Percentiles rank a stretch among this genome's conserved stretches.
Conservation (phyloP, 208 protist species). For the Entamoeba nuttalli region DNA sequence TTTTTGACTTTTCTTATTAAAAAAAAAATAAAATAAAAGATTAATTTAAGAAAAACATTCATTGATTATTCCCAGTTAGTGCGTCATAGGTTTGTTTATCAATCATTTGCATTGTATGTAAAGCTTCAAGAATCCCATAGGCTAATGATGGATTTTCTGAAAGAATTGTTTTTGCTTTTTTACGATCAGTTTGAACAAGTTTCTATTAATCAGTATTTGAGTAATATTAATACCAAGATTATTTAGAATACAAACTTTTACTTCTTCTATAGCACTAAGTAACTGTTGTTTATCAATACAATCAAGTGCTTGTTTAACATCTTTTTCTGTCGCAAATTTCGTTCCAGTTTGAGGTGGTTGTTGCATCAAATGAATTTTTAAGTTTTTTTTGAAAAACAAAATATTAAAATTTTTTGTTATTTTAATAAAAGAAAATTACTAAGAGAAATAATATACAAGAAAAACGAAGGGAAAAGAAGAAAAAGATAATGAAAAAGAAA, state of each 20-base stretch:
- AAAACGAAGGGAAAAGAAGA: not conserved
- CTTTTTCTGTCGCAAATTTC: not conserved
- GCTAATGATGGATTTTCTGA: not conserved
- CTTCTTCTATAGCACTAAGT: not conserved
- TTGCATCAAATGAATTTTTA: not conserved
- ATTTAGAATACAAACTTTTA: not conserved
- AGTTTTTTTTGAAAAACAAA: not conserved
- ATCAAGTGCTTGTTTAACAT: not conserved
- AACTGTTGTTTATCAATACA: not conserved
- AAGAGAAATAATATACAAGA: not conserved
- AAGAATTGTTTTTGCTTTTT: not conserved
- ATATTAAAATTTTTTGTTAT: not conserved
- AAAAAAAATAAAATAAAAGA: no score
- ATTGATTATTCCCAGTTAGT: not conserved
- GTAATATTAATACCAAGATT: no score
- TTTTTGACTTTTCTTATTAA: no score
- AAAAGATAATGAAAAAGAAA: not conserved
- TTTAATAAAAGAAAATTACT: not conserved
- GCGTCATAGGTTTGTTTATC: not conserved
- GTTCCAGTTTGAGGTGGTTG: not conserved
- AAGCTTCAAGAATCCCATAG: not conserved
- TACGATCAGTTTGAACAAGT: not conserved
- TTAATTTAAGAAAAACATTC: no score
- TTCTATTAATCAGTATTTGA: not conserved
- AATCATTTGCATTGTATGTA: not conserved